phyloP scores from a whole-genome alignment of 441 rosid species.

The Pelargonium cotyledonis region DNA sequence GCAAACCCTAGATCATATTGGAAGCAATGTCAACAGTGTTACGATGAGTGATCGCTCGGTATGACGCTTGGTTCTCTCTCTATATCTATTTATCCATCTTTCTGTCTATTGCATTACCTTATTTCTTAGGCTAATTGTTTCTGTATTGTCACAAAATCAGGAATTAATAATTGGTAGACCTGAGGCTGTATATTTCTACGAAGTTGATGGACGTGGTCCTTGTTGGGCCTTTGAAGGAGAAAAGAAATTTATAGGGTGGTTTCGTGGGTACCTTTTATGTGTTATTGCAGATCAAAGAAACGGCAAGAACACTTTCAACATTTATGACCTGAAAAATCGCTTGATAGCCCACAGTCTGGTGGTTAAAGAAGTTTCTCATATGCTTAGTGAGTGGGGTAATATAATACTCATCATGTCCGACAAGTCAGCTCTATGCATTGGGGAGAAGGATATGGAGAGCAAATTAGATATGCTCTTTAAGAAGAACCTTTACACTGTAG shows the following conservation, averaged over 20 bases:
- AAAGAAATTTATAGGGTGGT: slow-evolving; percentile 88
- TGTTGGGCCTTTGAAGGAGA: slow-evolving; percentile 99
- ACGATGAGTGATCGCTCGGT: slow-evolving; percentile 93
- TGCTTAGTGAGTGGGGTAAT: slow-evolving; percentile 97
- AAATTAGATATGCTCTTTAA: slow-evolving; percentile 95
- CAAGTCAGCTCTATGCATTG: slow-evolving; percentile 64
- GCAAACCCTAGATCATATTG: slow-evolving; percentile 84
- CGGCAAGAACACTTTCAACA: slow-evolving; percentile 60
- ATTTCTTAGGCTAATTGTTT: slow-evolving; percentile 11
- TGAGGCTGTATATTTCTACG: slow-evolving; percentile 93
- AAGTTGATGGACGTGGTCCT: slow-evolving; percentile 97
- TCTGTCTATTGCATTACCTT: background rate
- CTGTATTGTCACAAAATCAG: slow-evolving; percentile 36
- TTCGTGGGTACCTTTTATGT: slow-evolving; percentile 84
- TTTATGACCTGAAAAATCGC: slow-evolving; percentile 86
- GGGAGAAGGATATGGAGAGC: slow-evolving; percentile 99
- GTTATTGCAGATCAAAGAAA: slow-evolving; percentile 83
- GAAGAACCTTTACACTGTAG: slow-evolving; percentile 91
- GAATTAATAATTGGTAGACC: slow-evolving; percentile 88
- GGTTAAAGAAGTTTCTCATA: slow-evolving; percentile 77
- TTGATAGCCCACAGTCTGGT: slow-evolving; percentile 82
- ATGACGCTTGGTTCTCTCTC: slow-evolving; percentile 23
- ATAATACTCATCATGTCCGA: slow-evolving; percentile 68
- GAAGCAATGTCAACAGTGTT: slow-evolving; percentile 56
- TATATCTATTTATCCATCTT: background rate